Evolutionary conservation across 306 rosid genomes (phyloP).

Genomic region (Crotalaria pallida): DNA sequence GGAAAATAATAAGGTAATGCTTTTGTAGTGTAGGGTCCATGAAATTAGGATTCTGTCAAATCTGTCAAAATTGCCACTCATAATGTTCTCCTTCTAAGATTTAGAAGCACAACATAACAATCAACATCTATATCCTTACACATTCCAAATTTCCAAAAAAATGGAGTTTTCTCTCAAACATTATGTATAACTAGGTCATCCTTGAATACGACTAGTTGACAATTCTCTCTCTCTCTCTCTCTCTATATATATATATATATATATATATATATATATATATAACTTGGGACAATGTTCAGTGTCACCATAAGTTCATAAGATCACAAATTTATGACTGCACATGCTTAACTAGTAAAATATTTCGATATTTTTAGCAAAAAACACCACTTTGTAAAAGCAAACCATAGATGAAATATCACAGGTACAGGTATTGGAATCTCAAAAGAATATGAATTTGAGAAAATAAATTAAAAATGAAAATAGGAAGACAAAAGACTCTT

Average conservation of each 20-base stretch:
- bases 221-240: no score
- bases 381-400: background rate
- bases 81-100: background rate
- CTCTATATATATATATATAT: no score
- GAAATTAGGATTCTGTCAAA: constrained; percentile 6
- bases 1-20: background rate
- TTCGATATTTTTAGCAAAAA: background rate
- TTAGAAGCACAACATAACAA: background rate
- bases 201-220: background rate
- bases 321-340: background rate
- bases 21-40: background rate
- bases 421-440: background rate
- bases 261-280: no score
- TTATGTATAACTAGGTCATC: background rate
- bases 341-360: background rate
- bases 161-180: background rate
- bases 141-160: background rate
- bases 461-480: background rate
- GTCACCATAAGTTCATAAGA: background rate
- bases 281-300: background rate
- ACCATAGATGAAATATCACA: background rate
- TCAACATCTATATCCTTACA: background rate
- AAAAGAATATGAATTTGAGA: background rate
- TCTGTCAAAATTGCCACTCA: background rate
- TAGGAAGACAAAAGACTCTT: background rate